Conservation (phyloP, 345 rosid species). For the Populus deltoides region DNA sequence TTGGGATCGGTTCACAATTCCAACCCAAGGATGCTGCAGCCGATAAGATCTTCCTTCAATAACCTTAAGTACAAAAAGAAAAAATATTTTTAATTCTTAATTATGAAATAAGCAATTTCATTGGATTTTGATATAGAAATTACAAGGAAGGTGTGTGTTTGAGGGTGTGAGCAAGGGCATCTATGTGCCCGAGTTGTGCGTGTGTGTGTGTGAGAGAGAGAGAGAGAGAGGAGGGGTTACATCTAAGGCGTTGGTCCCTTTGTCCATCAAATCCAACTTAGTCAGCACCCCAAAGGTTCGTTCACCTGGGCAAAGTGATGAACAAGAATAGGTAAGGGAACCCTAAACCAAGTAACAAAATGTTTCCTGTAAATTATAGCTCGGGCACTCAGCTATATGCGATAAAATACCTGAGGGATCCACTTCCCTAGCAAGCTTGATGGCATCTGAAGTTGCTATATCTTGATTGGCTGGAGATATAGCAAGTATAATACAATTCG, state of each 20-base stretch:
- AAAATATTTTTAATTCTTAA: neutral
- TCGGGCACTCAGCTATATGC: neutral
- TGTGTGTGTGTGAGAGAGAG: neutral
- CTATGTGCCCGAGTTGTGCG: neutral
- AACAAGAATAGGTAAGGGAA: neutral
- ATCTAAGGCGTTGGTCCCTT: constrained; percentile 91
- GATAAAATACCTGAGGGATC: constrained; percentile 70
- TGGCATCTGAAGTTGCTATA: constrained; percentile 95
- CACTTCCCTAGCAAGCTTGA: constrained; percentile 81
- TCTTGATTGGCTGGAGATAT: constrained; percentile 98
- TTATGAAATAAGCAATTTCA: neutral
- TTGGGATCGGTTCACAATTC: constrained; percentile 96
- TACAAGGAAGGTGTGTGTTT: neutral
- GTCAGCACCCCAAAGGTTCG: constrained; percentile 98
- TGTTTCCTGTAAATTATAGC: neutral
- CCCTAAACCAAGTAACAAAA: neutral
- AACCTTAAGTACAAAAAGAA: constrained; percentile 45
- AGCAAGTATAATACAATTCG: constrained; percentile 82
- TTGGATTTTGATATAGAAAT: too few relatives aligned
- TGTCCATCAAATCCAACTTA: constrained; percentile 96
- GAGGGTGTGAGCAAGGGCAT: neutral
- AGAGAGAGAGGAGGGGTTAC: constrained; percentile 37
- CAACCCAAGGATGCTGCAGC: constrained; percentile 95
- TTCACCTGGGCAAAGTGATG: constrained; percentile 50
- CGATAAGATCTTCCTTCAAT: constrained; percentile 91